A percentile compares a stretch with the other conserved stretches of the same genome.
These are phyloP conservation scores for Calcarisporium arbuscula DNA, from an alignment of 2,329 filamentous ascomycete genomes.

Conservation along the genomic window DNA sequence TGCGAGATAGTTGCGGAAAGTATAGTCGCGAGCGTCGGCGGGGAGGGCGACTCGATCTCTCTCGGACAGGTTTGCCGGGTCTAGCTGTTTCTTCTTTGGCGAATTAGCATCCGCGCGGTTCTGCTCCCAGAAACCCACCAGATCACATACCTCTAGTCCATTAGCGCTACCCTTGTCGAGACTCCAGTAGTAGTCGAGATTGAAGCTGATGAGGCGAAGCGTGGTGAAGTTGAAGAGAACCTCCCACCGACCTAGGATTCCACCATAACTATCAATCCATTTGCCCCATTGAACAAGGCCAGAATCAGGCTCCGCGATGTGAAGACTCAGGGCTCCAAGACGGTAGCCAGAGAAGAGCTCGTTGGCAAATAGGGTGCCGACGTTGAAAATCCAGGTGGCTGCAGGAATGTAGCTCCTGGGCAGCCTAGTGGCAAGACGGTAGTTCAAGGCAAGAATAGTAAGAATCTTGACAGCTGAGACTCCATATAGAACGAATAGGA, in stretches of 20 bases:
- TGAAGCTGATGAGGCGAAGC: slow-evolving; percentile 89
- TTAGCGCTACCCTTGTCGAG: slow-evolving; percentile 56
- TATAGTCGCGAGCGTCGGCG: slow-evolving; percentile 64
- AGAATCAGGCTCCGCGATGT: slow-evolving; percentile 38
- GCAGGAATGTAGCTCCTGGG: slow-evolving; percentile 65
- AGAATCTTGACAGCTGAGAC: slow-evolving; percentile 80
- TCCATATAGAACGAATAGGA: slow-evolving; percentile 75
- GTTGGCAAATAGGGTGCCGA: slow-evolving; percentile 80
- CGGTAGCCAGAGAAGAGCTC: slow-evolving; percentile 75
- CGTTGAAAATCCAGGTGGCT: slow-evolving; percentile 85
- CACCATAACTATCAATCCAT: slow-evolving; percentile 72
- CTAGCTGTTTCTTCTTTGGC: slow-evolving; percentile 93
- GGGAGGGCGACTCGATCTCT: slow-evolving; percentile 76
- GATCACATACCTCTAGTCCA: slow-evolving; percentile 74
- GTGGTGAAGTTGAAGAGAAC: slow-evolving; percentile 97
- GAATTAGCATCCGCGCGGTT: slow-evolving; percentile 48
- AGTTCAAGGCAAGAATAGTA: slow-evolving; percentile 74
- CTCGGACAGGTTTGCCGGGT: slow-evolving; percentile 81
- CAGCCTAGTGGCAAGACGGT: slow-evolving; percentile 65
- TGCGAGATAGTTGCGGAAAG: slow-evolving; percentile 79
- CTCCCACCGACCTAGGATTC: slow-evolving; percentile 87
- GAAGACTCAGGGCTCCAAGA: slow-evolving; percentile 55
- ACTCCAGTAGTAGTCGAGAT: slow-evolving; percentile 95
- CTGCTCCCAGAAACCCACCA: too few species aligned
- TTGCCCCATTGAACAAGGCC: slow-evolving; percentile 54